Conservation (phyloP, 495 filamentous ascomycete genomes). For the Mytilinidion resinicola region DNA sequence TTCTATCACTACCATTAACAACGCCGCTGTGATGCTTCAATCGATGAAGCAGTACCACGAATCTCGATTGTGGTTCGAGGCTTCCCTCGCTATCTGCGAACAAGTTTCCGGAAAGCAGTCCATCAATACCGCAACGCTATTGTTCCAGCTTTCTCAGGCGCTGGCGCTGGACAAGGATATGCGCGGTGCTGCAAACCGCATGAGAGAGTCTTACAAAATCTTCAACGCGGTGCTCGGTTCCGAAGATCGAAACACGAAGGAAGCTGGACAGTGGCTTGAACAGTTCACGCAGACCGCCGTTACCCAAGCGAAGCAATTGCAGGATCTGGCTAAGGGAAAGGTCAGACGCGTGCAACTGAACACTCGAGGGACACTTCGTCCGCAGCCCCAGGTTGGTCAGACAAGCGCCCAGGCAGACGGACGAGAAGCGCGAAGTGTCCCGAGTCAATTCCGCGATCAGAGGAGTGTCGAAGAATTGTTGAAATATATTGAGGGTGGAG, state of each 20-base stretch:
- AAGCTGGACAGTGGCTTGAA: constrained; percentile 66
- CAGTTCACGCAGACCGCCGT: constrained; percentile 94
- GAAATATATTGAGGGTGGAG: constrained; percentile 76
- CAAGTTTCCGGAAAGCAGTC: constrained; percentile 78
- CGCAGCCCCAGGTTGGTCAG: constrained; percentile 46
- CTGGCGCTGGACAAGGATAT: constrained; percentile 88
- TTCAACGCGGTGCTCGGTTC: constrained; percentile 79
- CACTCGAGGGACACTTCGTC: constrained; percentile 26
- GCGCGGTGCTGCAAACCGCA: constrained; percentile 79
- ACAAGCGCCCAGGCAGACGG: constrained; percentile 42
- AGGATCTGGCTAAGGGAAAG: constrained; percentile 52
- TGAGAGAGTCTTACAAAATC: constrained; percentile 93
- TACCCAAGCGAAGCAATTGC: constrained; percentile 82
- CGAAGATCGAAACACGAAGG: constrained; percentile 88
- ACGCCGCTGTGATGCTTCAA: constrained; percentile 97
- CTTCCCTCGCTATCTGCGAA: constrained; percentile 79
- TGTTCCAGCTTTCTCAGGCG: constrained; percentile 95
- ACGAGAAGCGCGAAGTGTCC: constrained; percentile 26
- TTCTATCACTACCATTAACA: constrained; percentile 97
- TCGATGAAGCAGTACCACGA: constrained; percentile 84
- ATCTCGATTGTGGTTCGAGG: constrained; percentile 94
- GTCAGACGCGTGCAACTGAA: constrained; percentile 15
- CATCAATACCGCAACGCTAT: constrained; percentile 87
- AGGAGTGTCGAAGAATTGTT: constrained; percentile 80
- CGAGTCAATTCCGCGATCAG: constrained; percentile 49